Evolutionary conservation across 495 filamentous ascomycete species (phyloP), one percentile per base, ranked within the genome.

Genomic region (Lasiosphaeriaceae sp.): DNA sequence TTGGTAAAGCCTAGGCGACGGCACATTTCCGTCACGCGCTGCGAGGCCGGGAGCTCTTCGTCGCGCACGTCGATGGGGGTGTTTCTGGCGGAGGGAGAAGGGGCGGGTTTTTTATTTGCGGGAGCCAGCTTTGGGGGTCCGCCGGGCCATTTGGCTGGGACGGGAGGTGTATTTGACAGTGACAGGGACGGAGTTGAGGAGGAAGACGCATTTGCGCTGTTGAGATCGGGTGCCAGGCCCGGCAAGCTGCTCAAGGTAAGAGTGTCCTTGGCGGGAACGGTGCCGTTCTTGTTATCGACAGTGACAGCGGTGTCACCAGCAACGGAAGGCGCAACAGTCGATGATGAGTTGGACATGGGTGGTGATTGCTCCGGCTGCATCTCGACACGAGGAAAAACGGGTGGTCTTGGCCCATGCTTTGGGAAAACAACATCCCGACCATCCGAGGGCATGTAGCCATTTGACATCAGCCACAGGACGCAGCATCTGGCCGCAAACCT

Each of bases 401-500:
- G n/a, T n/a, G n/a, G 1, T 48, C 12, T 31, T 31, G 14, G 24
- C 35, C 44, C 41, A 6, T 12, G 6, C 61, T 52, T 56, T n/a
- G 24, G 53, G 35, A 64, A 61, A 12, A 35, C 14, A 5, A 62
- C 56, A n/a, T 35, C 65, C 26, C 47, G 22, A 20, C 63, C 59
- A 20, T 60, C 53, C 12, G 17, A 23, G 6, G 58, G 53, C 59
- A 74, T 69, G 47, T 62, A 54, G 9, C 57, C 54, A 7, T 67
- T 49, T 3, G 23, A 49, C 53, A 63, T 65, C 2, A 77, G 71
- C 70, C 68, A 76, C 24, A 73, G 63, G 35, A 72, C 31, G 54
- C 71, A 71, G 53, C 66, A 75, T 47, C 69, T 75, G 31, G 74
- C 74, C 1, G 77, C 77, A 56, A 76, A 78, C 46, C 66, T 59